Conservation (phyloP, 768 basidiomycete genomes). For the Rhizopogon roseolus region DNA sequence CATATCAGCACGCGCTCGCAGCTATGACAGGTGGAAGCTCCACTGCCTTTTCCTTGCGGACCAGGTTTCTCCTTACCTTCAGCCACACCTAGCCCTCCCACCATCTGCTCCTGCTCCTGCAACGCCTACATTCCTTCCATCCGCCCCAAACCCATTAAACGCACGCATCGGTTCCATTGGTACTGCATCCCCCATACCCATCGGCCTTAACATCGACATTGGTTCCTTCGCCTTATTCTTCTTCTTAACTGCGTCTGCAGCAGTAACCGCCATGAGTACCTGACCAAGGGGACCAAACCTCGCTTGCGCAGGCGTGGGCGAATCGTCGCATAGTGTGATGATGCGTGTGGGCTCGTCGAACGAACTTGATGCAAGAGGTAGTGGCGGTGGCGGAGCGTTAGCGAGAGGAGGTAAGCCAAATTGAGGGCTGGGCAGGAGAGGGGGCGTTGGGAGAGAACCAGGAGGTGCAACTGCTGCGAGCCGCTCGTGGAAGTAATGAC, state of each 20-base stretch:
- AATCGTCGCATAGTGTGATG: constrained; percentile 59
- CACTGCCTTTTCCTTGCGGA: constrained; percentile 13
- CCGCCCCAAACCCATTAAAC: constrained; percentile 13
- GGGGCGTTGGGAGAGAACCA: constrained; percentile 6
- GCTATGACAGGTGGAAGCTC: constrained; percentile 31
- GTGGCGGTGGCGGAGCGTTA: constrained; percentile 12
- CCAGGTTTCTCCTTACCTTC: constrained; percentile 1
- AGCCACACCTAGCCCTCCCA: constrained; percentile 2
- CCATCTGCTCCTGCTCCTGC: neutral
- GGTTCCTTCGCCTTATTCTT: constrained; percentile 30
- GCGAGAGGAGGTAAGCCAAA: constrained; percentile 4
- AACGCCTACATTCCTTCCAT: constrained; percentile 5
- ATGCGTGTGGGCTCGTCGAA: constrained; percentile 12
- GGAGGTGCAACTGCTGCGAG: constrained; percentile 39
- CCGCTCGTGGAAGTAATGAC: constrained; percentile 62
- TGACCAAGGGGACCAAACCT: constrained; percentile 82
- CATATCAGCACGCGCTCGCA: constrained; percentile 29
- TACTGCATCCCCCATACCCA: constrained; percentile 11
- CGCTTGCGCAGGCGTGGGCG: constrained; percentile 48
- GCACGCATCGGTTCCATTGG: constrained; percentile 14
- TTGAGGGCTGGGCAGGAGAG: constrained; percentile 3
- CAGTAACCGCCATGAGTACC: constrained; percentile 48
- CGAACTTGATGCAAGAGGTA: constrained; percentile 12
- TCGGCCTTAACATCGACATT: constrained; percentile 14
- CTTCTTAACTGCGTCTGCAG: constrained; percentile 57